Percentiles rank a stretch among this genome's conserved stretches.
These are phyloP conservation scores for Fusarium multiceps DNA, from an alignment of 2,329 filamentous ascomycete species.

Conservation along the genomic window DNA sequence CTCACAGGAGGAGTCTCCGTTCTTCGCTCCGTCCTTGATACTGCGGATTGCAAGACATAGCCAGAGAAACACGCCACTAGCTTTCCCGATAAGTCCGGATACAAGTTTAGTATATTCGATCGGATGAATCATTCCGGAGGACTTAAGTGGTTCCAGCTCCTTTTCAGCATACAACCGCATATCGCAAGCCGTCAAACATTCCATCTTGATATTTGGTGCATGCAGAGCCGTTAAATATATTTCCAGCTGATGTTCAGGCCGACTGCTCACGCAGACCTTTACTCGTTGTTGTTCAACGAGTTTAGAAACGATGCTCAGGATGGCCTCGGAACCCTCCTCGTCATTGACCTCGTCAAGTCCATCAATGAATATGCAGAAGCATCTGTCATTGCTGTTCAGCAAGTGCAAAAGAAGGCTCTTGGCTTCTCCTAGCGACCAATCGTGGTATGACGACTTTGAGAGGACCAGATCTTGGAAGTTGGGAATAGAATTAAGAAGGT, in stretches of 20 bases:
- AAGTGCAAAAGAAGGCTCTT: neutral
- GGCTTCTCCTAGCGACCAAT: neutral
- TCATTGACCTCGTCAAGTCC: neutral
- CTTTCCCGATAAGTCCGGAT: fast-evolving
- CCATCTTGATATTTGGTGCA: fast-evolving
- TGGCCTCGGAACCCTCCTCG: fast-evolving
- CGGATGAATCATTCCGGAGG: fast-evolving
- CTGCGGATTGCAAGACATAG: neutral
- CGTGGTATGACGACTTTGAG: fast-evolving
- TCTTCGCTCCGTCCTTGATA: fast-evolving
- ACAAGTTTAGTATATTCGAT: no score
- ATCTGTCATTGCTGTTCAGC: no score
- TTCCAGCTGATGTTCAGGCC: neutral
- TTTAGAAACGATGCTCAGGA: fast-evolving
- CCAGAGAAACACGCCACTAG: neutral
- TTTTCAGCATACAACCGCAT: fast-evolving
- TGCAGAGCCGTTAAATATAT: fast-evolving
- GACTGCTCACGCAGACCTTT: neutral
- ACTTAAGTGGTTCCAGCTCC: fast-evolving
- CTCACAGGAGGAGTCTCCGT: fast-evolving
- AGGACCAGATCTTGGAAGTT: no score
- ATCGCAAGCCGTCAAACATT: fast-evolving
- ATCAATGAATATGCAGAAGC: neutral
- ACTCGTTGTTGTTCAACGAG: fast-evolving
- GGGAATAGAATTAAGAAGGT: fast-evolving